Base-by-base conservation (phyloP, 2,329 filamentous ascomycete genomes). In the Fusarium stilboides region DNA sequence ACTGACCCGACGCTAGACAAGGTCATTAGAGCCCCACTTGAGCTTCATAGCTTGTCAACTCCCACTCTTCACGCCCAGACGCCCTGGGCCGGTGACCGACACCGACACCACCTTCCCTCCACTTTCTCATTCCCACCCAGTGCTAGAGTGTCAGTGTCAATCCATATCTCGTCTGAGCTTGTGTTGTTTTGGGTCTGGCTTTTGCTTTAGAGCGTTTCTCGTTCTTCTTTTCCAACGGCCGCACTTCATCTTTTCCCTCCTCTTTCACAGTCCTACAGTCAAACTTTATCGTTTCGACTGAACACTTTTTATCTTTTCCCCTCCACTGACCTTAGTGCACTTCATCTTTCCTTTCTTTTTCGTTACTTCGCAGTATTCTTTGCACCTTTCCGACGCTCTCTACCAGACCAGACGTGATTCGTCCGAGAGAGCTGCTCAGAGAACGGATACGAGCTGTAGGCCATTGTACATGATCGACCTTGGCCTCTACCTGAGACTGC, bases 211-310 rank as follows among this genome's bases (percentile, higher is more conserved):
- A 50, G 51, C 45, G 31, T n/a, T 57, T 47, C 26, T 54, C 31
- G 26, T 49, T 65, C 62, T 59, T 58, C 37, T 51, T 17, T 54
- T 61, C 34, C 52, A 66, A 64, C 67, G 53, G 57, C 53, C 53
- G 50, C 57, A 49, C 51, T 53, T 64, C 42, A 40, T 57, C 68
- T 61, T 79, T 62, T 66, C 40, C 57, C 59, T 49, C 53, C 58
- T 44, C n/a, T 53, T 52, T 40, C 36, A 53, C 31, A 47, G 39
- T 64, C 51, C 39, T 58, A 37, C 59, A 57, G 53, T 43, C 49
- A 55, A 51, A 47, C 53, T 14, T 45, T 47, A 28, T 33, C 55
- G 34, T 50, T 63, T 37, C 43, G 51, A 19, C 44, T 54, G 60
- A 31, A 9, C 9, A 47, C 57, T 45, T 34, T 47, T 31, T 40